Percentiles rank a stretch among this genome's conserved stretches.
phyloP scores from a whole-genome alignment of 75 land plant species.

The Chamaecyparis obtusa region DNA sequence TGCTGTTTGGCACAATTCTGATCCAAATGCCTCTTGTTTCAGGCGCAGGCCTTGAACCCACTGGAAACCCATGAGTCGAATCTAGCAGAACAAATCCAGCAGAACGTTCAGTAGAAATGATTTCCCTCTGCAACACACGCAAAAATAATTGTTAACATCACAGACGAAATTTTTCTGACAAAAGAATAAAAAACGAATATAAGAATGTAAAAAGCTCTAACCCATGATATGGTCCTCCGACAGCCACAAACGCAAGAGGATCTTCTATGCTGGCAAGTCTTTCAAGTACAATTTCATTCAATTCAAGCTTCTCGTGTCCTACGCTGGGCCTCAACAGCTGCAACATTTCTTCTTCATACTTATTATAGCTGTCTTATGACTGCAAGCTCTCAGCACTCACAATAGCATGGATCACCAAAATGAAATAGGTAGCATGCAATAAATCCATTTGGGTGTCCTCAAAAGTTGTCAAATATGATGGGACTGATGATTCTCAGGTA shows the following conservation, averaged over 20 bases:
- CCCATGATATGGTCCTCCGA: no score
- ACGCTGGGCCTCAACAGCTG: no score
- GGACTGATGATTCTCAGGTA: not conserved
- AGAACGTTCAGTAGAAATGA: slow-evolving; percentile 31
- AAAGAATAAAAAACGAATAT: not conserved
- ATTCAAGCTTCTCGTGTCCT: slow-evolving; percentile 41
- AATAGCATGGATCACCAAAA: not conserved
- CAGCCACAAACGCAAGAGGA: slow-evolving; percentile 34
- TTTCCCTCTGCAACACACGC: slow-evolving; percentile 3
- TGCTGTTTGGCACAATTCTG: slow-evolving; percentile 33
- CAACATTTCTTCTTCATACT: slow-evolving; percentile 6
- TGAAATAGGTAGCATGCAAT: not conserved
- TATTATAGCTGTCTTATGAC: no score
- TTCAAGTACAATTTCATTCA: slow-evolving; percentile 34
- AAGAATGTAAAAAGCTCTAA: no score
- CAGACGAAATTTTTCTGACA: not conserved
- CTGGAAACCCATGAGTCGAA: slow-evolving; percentile 45
- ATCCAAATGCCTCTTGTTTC: slow-evolving; percentile 56
- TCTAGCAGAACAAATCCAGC: slow-evolving; percentile 27
- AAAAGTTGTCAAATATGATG: not conserved
- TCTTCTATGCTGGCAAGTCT: slow-evolving; percentile 26
- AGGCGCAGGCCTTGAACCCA: slow-evolving; percentile 45
- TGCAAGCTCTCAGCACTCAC: not conserved
- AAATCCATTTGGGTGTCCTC: not conserved
- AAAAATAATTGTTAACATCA: not conserved